A percentile compares a stretch with the other conserved stretches of the same genome.
Conservation (phyloP, 495 filamentous ascomycete species). For the Penicillium antarcticum region DNA sequence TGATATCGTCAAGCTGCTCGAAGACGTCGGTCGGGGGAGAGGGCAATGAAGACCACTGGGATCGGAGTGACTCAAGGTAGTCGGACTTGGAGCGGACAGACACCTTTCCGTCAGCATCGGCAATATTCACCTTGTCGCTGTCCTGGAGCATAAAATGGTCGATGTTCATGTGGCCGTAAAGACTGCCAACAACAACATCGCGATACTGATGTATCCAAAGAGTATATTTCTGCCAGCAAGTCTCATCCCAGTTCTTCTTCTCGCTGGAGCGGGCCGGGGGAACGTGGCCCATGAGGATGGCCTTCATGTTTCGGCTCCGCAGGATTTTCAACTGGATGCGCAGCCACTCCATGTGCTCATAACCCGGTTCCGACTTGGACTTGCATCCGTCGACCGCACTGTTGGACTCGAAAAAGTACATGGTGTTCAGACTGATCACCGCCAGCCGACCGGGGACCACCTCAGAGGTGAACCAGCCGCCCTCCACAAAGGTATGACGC, state of each 20-base stretch:
- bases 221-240: slow-evolving; percentile 97
- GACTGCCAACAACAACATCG: slow-evolving; percentile 73
- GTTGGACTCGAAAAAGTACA: slow-evolving; percentile 95
- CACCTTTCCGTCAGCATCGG: slow-evolving; percentile 32
- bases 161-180: slow-evolving; percentile 98
- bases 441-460: slow-evolving; percentile 84
- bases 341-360: slow-evolving; percentile 94
- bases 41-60: slow-evolving; percentile 73
- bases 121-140: slow-evolving; percentile 65
- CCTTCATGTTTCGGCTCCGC: slow-evolving; percentile 84
- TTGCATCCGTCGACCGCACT: slow-evolving; percentile 88
- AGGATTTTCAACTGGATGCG: slow-evolving; percentile 84
- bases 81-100: slow-evolving; percentile 61
- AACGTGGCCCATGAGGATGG: slow-evolving; percentile 90
- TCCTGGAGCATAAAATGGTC: slow-evolving; percentile 97
- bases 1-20: slow-evolving; percentile 6
- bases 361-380: slow-evolving; percentile 74
- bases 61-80: slow-evolving; percentile 77
- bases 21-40: slow-evolving; percentile 40
- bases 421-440: slow-evolving; percentile 92
- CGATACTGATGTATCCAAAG: slow-evolving; percentile 87
- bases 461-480: slow-evolving; percentile 92
- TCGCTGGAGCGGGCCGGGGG: slow-evolving; percentile 79
- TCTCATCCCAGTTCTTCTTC: slow-evolving; percentile 87
- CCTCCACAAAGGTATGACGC: slow-evolving; percentile 84